Evolutionary conservation across 331 rosid genomes (phyloP).

Genomic region (Malus hybrid): DNA sequence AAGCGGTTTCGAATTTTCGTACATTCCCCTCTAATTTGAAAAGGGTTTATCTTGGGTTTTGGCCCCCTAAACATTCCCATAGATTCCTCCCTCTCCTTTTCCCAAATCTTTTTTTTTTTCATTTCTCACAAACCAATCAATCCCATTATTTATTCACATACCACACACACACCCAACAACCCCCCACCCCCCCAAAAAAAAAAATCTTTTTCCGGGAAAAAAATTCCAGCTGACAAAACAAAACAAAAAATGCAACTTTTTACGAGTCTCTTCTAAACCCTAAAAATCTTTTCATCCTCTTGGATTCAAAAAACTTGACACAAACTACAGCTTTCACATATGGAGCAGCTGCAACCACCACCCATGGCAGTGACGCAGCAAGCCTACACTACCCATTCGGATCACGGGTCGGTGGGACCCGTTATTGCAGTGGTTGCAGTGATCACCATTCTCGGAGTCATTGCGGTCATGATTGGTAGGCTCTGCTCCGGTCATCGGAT

Average conservation of each 20-base stretch:
- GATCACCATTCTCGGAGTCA: slow-evolving; percentile 53
- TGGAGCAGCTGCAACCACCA: slow-evolving; percentile 31
- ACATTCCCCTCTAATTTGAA: neutral
- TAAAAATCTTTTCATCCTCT: neutral
- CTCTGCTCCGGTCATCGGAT: slow-evolving; percentile 73
- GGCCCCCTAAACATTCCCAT: slow-evolving; percentile 16
- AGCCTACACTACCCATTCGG: slow-evolving; percentile 44
- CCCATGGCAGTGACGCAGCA: slow-evolving; percentile 37
- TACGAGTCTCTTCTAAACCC: neutral
- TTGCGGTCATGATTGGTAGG: slow-evolving; percentile 69
- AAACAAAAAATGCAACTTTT: neutral
- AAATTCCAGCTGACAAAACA: too few relatives aligned
- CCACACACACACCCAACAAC: too few relatives aligned
- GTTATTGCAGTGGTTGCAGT: slow-evolving; percentile 63
- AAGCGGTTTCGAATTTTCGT: neutral
- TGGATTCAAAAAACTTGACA: neutral
- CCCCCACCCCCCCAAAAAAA: neutral
- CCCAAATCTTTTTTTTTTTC: neutral
- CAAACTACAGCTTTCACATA: slow-evolving; percentile 7
- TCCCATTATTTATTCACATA: neutral
- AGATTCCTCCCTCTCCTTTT: neutral
- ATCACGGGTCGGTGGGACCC: slow-evolving; percentile 66
- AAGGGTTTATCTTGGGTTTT: slow-evolving; percentile 13
- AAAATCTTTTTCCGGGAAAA: neutral
- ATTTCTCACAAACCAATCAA: neutral